A percentile compares a stretch with the other conserved stretches of the same genome.
These are phyloP conservation scores for Scalesia atractyloides DNA, from an alignment of 129 eudicot species.

Conservation along the genomic window DNA sequence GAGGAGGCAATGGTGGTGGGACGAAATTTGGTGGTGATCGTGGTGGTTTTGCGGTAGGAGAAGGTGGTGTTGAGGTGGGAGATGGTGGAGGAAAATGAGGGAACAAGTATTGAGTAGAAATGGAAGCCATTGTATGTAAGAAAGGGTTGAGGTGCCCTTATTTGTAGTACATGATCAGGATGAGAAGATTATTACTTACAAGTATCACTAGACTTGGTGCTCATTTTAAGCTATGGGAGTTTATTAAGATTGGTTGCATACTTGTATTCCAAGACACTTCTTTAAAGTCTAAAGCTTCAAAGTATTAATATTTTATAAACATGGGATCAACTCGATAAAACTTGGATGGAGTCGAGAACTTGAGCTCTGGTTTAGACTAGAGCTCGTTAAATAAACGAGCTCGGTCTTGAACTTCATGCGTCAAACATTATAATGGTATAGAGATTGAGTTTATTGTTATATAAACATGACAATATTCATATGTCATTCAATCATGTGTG, in stretches of 20 bases:
- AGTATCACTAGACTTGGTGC: constrained; percentile 30
- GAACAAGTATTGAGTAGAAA: constrained; percentile 18
- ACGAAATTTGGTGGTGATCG: not conserved
- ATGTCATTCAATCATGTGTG: too few relatives aligned
- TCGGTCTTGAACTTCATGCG: too few relatives aligned
- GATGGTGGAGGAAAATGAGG: constrained; percentile 35
- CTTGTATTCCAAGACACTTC: constrained; percentile 2
- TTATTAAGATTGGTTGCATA: too few relatives aligned
- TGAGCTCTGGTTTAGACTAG: too few relatives aligned
- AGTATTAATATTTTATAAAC: not conserved
- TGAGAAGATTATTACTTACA: constrained; percentile 26
- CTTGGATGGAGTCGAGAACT: too few relatives aligned
- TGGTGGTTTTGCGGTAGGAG: constrained; percentile 20
- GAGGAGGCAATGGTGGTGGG: constrained; percentile 3
- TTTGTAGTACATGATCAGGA: constrained; percentile 22
- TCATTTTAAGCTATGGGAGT: not conserved
- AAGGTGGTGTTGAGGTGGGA: constrained; percentile 20
- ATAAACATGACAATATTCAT: too few relatives aligned
- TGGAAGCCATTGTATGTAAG: constrained; percentile 28
- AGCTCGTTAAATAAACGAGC: too few relatives aligned
- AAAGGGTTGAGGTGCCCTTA: constrained; percentile 16
- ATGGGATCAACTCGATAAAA: too few relatives aligned
- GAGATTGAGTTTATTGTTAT: too few relatives aligned
- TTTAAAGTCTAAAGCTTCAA: constrained; percentile 22
- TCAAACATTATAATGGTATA: too few relatives aligned